Conservation (phyloP, 78 protist genomes). For the Dictyostelium brefeldianum region DNA sequence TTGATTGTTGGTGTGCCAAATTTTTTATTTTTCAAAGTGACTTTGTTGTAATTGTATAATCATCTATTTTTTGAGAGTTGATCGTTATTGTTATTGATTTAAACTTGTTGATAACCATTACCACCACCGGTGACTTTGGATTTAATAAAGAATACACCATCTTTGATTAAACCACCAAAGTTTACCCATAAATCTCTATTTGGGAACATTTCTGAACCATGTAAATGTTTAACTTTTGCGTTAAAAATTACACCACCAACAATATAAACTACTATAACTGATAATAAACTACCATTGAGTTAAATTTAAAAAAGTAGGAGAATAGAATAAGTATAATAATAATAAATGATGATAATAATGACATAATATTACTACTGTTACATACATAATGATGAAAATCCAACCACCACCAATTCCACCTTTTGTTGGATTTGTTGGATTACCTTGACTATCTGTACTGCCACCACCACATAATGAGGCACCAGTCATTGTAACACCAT, state of each 20-base stretch:
- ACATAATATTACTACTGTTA: not conserved
- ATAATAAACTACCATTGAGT: slow-evolving; percentile 17
- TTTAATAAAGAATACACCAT: slow-evolving; percentile 61
- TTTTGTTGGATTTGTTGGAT: not conserved
- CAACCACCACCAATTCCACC: slow-evolving; percentile 70
- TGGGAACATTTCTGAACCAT: slow-evolving; percentile 69
- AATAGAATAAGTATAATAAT: not conserved
- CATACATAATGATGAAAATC: slow-evolving; percentile 62
- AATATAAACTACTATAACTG: not conserved
- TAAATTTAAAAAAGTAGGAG: not conserved
- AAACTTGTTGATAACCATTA: slow-evolving; percentile 58
- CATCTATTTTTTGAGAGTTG: no score
- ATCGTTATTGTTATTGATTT: no score
- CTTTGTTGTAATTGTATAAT: no score
- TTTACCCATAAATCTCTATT: slow-evolving; percentile 32
- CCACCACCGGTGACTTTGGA: slow-evolving; percentile 29
- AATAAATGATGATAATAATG: not conserved
- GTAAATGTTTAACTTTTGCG: slow-evolving; percentile 28
- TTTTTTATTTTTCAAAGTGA: no score
- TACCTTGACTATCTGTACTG: not conserved
- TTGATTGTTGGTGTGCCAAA: no score
- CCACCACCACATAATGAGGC: not conserved
- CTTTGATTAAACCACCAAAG: slow-evolving; percentile 41
- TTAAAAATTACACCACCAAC: slow-evolving; percentile 45
- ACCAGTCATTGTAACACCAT: not conserved